phyloP scores from a whole-genome alignment of 2,329 filamentous ascomycete genomes.

The Colletotrichum tamarilloi region DNA sequence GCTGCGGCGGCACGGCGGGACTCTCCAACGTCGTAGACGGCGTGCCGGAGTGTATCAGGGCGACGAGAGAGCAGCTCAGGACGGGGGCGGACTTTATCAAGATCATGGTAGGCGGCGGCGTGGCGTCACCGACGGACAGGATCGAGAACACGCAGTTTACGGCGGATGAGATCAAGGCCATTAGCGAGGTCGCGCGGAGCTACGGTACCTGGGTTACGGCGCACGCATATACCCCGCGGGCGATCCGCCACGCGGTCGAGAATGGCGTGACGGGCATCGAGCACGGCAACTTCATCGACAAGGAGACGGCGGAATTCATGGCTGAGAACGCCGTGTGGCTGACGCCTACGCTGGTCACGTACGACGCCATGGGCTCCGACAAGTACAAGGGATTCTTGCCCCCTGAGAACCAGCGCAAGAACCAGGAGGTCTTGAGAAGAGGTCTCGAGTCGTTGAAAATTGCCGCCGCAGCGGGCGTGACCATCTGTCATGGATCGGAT shows the following conservation, averaged over 20 bases:
- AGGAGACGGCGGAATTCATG: constrained; percentile 60
- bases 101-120: constrained; percentile 69
- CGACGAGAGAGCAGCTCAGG: constrained; percentile 64
- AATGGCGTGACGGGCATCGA: constrained; percentile 66
- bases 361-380: constrained; percentile 58
- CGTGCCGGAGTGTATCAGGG: constrained; percentile 63
- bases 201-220: constrained; percentile 65
- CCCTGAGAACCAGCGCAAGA: constrained; percentile 58
- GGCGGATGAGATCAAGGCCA: constrained; percentile 64
- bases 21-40: constrained; percentile 63
- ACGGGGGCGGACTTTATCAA: constrained; percentile 71
- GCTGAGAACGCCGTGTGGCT: constrained; percentile 59
- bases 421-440: constrained; percentile 57
- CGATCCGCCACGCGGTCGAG: constrained; percentile 65
- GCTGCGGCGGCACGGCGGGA: constrained; percentile 56
- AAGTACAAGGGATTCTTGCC: constrained; percentile 57
- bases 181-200: constrained; percentile 60
- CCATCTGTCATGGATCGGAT: constrained; percentile 64
- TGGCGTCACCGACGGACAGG: constrained; percentile 65
- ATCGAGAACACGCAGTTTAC: constrained; percentile 68
- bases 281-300: constrained; percentile 57
- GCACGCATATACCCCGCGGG: constrained; percentile 66
- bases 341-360: constrained; percentile 66
- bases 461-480: constrained; percentile 62
- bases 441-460: constrained; percentile 60